phyloP scores from a whole-genome alignment of 306 rosid species.

The Styphnolobium japonicum region DNA sequence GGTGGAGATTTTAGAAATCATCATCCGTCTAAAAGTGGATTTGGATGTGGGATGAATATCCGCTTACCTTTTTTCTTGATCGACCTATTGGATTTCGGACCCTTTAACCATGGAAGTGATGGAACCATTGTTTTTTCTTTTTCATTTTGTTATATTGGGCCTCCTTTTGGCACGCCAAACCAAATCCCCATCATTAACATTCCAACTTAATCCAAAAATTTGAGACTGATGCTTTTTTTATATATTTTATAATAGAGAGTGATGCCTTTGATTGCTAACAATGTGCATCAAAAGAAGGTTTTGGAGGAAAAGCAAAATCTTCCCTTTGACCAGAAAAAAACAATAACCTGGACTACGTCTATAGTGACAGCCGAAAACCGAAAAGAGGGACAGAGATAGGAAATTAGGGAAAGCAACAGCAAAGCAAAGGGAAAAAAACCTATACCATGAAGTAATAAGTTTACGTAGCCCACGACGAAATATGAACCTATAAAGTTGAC shows the following conservation, averaged over 20 bases:
- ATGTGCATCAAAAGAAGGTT: conserved; percentile 36
- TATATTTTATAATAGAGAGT: too few species aligned
- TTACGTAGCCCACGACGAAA: conserved; percentile 13
- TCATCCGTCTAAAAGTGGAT: conserved; percentile 11
- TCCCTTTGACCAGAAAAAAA: conserved; percentile 35
- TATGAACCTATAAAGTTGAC: neutral
- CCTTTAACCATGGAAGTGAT: conserved; percentile 1
- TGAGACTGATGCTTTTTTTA: conserved; percentile 30
- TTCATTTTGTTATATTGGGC: neutral
- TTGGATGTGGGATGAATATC: conserved; percentile 6
- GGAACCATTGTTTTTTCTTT: neutral
- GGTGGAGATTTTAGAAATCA: conserved; percentile 22
- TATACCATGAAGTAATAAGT: neutral
- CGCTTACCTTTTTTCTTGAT: neutral
- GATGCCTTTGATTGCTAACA: conserved; percentile 41
- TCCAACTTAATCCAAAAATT: conserved; percentile 19
- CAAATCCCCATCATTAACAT: conserved; percentile 34
- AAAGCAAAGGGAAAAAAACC: neutral
- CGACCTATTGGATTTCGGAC: neutral
- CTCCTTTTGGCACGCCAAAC: conserved; percentile 38
- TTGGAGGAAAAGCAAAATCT: conserved; percentile 27
- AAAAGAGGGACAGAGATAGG: neutral
- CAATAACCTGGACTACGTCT: neutral
- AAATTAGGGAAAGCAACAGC: neutral
- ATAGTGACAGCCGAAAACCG: neutral